Percentiles rank a stretch among this genome's conserved stretches.
phyloP scores from a whole-genome alignment of 495 filamentous ascomycete species.

The Cenococcum geophilum region DNA sequence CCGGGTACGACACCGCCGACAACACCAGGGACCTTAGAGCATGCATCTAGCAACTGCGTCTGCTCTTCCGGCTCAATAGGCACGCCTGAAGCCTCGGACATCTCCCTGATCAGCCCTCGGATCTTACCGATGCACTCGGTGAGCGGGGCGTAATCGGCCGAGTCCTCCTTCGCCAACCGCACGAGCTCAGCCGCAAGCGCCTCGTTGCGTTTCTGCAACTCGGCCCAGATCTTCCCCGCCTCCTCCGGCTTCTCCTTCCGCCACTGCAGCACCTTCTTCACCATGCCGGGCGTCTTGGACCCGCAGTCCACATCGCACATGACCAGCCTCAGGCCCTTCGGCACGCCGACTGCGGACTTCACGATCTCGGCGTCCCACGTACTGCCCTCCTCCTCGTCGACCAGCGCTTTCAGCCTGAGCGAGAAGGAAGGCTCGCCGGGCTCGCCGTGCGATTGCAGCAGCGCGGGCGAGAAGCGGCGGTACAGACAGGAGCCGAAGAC shows the following conservation, averaged over 20 bases:
- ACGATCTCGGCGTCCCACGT: conserved; percentile 74
- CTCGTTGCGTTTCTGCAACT: conserved; percentile 69
- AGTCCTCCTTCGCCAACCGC: conserved; percentile 31
- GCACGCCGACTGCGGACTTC: conserved; percentile 59
- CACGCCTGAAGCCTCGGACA: conserved; percentile 69
- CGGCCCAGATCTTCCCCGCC: conserved; percentile 63
- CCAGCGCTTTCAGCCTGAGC: conserved; percentile 53
- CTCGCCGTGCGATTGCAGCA: conserved; percentile 61
- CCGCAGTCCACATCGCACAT: conserved; percentile 97
- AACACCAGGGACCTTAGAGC: conserved; percentile 67
- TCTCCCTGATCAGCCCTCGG: conserved; percentile 59
- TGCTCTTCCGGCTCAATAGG: conserved; percentile 87
- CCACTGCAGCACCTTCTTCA: conserved; percentile 84
- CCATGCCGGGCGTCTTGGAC: conserved; percentile 89
- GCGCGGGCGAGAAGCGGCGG: conserved; percentile 76
- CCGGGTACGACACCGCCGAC: conserved; percentile 90
- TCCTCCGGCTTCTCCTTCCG: conserved; percentile 58
- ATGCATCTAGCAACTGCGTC: conserved; percentile 73
- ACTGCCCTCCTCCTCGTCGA: conserved; percentile 50
- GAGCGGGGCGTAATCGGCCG: conserved; percentile 27
- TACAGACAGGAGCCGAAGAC: conserved; percentile 88
- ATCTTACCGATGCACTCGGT: conserved; percentile 45
- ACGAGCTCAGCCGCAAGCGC: conserved; percentile 58
- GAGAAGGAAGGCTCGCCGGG: conserved; percentile 60
- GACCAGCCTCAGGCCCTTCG: conserved; percentile 62